phyloP scores from a whole-genome alignment of 2,329 filamentous ascomycete genomes.

The Beauveria bassiana region DNA sequence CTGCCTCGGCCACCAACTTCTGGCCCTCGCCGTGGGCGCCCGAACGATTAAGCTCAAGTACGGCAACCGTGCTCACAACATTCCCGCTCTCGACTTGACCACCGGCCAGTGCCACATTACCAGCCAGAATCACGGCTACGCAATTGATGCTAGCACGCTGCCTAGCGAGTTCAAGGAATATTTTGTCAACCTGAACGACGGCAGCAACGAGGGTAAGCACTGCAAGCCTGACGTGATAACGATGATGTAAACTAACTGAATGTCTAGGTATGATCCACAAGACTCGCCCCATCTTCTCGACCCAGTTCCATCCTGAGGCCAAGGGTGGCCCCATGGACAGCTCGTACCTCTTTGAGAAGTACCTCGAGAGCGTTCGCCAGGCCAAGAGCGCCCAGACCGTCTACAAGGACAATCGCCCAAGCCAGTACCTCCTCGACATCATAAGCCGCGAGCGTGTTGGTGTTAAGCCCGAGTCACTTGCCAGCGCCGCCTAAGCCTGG shows the following conservation, averaged over 20 bases:
- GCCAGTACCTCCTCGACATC: constrained; percentile 80
- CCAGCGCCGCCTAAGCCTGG: neutral
- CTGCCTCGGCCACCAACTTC: constrained; percentile 92
- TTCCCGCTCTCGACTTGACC: constrained; percentile 86
- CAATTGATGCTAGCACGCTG: constrained; percentile 78
- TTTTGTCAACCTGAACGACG: constrained; percentile 97
- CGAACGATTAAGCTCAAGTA: constrained; percentile 97
- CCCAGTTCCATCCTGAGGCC: constrained; percentile 97
- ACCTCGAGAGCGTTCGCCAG: constrained; percentile 78
- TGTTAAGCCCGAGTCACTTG: constrained; percentile 50
- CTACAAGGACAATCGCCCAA: constrained; percentile 81
- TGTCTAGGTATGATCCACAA: constrained; percentile 76
- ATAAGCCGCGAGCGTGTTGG: constrained; percentile 92
- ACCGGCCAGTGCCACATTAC: constrained; percentile 98
- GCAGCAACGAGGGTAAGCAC: constrained; percentile 74
- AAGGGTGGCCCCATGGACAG: constrained; percentile 96
- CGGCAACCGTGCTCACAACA: constrained; percentile 98
- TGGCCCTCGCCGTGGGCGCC: constrained; percentile 82
- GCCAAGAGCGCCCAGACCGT: constrained; percentile 79
- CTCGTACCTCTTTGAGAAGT: constrained; percentile 93
- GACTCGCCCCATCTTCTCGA: constrained; percentile 92
- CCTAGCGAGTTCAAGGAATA: constrained; percentile 90
- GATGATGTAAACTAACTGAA: constrained; percentile 1
- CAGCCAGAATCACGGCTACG: constrained; percentile 97
- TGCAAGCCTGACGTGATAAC: neutral